Evolutionary conservation across 768 basidiomycete genomes (phyloP), one percentile per base, ranked within the genome.

Genomic region (Suillus subalutaceus): DNA sequence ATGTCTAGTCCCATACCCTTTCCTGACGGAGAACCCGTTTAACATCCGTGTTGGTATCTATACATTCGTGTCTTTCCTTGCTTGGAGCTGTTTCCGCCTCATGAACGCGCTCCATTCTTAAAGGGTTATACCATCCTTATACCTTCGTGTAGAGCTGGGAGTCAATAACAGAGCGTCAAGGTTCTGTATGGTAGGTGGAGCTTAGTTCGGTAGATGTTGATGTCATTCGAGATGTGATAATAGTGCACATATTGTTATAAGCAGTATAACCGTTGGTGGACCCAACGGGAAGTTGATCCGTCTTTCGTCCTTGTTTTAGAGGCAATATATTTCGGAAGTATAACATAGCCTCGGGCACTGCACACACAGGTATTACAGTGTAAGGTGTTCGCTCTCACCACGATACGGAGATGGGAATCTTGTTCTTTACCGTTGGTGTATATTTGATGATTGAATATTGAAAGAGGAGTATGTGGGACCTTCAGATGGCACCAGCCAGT

Each of bases 1-100:
- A 58, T 15, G 59, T 61, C 6, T 64, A 91, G 91, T 93, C 79
- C 91, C 93, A 35, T 94, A 95, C 77, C 93, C 93, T 0, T 94
- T 95, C 79, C 80, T 95, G 65, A 91, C 88, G 0, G 69, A 88
- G 20, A 88, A 83, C 72, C 78, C 86, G 0, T 78, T 88, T 23
- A 68, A 72, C 9, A 76, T 81, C 38, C 84, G 92, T 16, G 67
- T 88, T 15, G 76, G 73, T 8, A 91, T 94, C 44, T 95, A 94
- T 76, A 71, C 73, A 41, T 81, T 77, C 7, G 82, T 85, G 1
- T 81, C 84, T 0, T 62, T 78, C 1, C 75, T 91, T 30, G 89
- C 88, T 2, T 79, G 86, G 44, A 48, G 79, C 13, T 85, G 85
- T 6, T 90, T 94, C 72, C 80, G 82, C 73, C 65, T 75, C 2